These are phyloP conservation scores for Amauroascus niger DNA, from an alignment of 2,329 filamentous ascomycete species.

Conservation along the genomic window DNA sequence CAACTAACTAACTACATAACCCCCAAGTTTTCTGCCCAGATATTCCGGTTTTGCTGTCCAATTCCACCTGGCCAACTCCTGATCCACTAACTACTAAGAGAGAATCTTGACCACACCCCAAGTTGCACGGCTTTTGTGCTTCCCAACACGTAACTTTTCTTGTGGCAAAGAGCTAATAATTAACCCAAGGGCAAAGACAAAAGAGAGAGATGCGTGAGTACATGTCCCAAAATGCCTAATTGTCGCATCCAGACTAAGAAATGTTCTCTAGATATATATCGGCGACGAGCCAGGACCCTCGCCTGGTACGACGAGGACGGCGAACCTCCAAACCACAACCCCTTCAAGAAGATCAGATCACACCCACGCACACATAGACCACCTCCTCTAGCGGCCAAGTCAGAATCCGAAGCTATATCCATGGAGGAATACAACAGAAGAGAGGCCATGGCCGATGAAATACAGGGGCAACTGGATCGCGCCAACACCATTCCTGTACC, in stretches of 20 bases:
- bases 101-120: too few relatives aligned
- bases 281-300: slow-evolving; percentile 29
- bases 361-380: slow-evolving; percentile 16
- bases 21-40: too few relatives aligned
- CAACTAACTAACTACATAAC: too few relatives aligned
- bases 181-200: not conserved
- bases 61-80: too few relatives aligned
- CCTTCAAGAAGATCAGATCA: slow-evolving; percentile 33
- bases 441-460: not conserved
- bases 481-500: slow-evolving; percentile 11
- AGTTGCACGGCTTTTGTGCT: too few relatives aligned
- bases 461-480: not conserved
- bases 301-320: slow-evolving; percentile 37
- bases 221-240: not conserved
- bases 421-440: not conserved
- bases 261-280: slow-evolving; percentile 30
- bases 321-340: slow-evolving; percentile 31
- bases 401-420: slow-evolving; percentile 15
- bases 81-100: too few relatives aligned
- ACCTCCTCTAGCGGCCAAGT: not conserved
- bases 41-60: too few relatives aligned
- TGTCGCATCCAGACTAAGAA: not conserved
- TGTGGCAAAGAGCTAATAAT: not conserved
- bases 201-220: slow-evolving; percentile 1
- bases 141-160: too few relatives aligned